These are phyloP conservation scores for Hymenoscyphus infarciens DNA, from an alignment of 2,329 filamentous ascomycete species.

Conservation along the genomic window DNA sequence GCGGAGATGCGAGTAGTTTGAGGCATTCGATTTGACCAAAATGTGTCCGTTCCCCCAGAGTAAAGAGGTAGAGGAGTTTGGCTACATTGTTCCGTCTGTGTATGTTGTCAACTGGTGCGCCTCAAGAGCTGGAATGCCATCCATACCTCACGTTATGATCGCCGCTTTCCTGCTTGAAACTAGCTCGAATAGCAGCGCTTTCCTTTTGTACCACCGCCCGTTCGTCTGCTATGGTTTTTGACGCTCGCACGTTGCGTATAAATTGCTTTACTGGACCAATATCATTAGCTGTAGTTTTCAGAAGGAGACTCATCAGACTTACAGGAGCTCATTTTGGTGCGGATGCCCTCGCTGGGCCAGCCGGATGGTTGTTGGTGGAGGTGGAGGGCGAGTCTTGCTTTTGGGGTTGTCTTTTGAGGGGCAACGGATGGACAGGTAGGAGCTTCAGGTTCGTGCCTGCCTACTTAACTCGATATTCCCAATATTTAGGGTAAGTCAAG, in stretches of 20 bases:
- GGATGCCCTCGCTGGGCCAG: constrained; percentile 34
- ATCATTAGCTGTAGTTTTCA: constrained; percentile 20
- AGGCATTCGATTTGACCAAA: constrained; percentile 99
- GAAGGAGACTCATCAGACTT: constrained; percentile 16
- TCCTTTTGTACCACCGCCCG: constrained; percentile 98
- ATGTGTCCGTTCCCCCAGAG: constrained; percentile 92
- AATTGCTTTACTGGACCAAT: constrained; percentile 84
- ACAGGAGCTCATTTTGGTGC: constrained; percentile 37
- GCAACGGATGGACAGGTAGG: too few species aligned
- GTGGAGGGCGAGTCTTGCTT: not conserved
- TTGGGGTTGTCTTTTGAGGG: too few species aligned
- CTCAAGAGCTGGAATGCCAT: not conserved
- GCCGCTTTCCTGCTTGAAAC: constrained; percentile 94
- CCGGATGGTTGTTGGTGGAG: constrained; percentile 8
- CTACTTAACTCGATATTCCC: too few species aligned
- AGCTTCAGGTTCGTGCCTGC: too few species aligned
- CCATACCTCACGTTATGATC: constrained; percentile 84
- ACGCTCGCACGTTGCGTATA: constrained; percentile 96
- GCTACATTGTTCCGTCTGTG: constrained; percentile 95
- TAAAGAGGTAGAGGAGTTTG: constrained; percentile 97
- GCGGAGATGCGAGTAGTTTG: constrained; percentile 92
- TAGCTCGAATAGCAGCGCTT: constrained; percentile 94
- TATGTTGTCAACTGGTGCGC: constrained; percentile 17
- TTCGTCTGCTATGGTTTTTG: constrained; percentile 98
- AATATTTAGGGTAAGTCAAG: too few species aligned